phyloP scores from a whole-genome alignment of 768 basidiomycete species.

The Tulasnella sp. region DNA sequence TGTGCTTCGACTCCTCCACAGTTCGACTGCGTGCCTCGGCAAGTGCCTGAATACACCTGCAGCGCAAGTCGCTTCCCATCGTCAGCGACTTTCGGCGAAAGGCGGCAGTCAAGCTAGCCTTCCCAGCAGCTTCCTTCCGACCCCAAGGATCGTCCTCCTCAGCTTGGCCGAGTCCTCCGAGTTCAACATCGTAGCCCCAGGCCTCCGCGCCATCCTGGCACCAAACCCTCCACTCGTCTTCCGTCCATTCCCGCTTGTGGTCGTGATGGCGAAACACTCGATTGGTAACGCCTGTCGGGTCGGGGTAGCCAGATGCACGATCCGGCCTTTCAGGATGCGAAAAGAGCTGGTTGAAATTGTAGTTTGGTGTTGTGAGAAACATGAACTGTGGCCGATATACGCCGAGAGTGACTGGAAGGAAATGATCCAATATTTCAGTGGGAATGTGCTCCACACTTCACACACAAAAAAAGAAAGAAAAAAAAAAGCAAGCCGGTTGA shows the following conservation, averaged over 20 bases:
- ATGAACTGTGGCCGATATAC: conserved; percentile 62
- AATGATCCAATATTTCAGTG: conserved; percentile 43
- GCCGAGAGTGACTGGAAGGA: conserved; percentile 64
- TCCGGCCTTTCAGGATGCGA: conserved; percentile 32
- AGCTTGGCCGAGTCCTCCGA: conserved; percentile 46
- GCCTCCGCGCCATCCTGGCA: conserved; percentile 43
- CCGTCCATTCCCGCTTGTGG: conserved; percentile 86
- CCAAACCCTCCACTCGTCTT: conserved; percentile 57
- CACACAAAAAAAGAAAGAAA: neutral
- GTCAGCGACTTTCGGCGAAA: conserved; percentile 33
- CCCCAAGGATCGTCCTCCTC: conserved; percentile 57
- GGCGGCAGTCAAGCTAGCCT: conserved; percentile 54
- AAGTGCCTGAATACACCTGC: neutral
- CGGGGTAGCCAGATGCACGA: conserved; percentile 41
- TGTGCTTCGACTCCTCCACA: conserved; percentile 29
- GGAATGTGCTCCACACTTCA: conserved; percentile 70
- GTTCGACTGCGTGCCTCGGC: neutral
- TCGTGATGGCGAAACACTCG: conserved; percentile 71
- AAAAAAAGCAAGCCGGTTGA: neutral
- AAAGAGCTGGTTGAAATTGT: conserved; percentile 70
- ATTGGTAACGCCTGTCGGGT: conserved; percentile 65
- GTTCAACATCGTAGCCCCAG: conserved; percentile 63
- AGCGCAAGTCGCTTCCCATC: neutral
- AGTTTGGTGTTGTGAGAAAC: conserved; percentile 77
- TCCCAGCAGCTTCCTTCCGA: conserved; percentile 51